Conservation (phyloP, 148 eudicot species). For the Cornus kousa region DNA sequence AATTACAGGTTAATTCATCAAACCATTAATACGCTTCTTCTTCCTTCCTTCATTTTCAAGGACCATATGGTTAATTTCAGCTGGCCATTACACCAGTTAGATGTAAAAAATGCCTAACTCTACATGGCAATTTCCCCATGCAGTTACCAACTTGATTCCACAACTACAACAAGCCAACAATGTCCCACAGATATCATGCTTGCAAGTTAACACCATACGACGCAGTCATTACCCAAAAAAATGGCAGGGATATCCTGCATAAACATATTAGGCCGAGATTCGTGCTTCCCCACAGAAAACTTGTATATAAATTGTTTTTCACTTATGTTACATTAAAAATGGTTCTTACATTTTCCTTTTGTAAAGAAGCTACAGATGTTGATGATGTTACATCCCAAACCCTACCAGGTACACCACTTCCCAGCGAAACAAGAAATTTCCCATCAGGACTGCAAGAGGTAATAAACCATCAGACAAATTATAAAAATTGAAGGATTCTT, state of each 20-base stretch:
- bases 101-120: no score
- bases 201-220: not conserved
- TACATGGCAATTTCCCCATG: no score
- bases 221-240: not conserved
- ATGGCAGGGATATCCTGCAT: not conserved
- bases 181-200: not conserved
- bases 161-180: no score
- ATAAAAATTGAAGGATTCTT: not conserved
- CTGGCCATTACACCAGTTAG: no score
- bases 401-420: constrained; percentile 83
- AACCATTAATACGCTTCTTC: not conserved
- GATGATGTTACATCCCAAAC: constrained; percentile 79
- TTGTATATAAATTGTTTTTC: not conserved
- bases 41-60: not conserved
- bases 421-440: constrained; percentile 77
- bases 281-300: not conserved
- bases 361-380: constrained; percentile 50
- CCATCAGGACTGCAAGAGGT: constrained; percentile 73
- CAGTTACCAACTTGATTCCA: no score
- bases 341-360: constrained; percentile 65
- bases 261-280: not conserved
- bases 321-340: not conserved
- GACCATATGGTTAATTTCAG: not conserved
- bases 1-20: not conserved
- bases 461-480: not conserved